Percentiles rank a stretch among this genome's conserved stretches.
phyloP scores from a whole-genome alignment of 805 yeast genomes.

The Metschnikowia shivogae region DNA sequence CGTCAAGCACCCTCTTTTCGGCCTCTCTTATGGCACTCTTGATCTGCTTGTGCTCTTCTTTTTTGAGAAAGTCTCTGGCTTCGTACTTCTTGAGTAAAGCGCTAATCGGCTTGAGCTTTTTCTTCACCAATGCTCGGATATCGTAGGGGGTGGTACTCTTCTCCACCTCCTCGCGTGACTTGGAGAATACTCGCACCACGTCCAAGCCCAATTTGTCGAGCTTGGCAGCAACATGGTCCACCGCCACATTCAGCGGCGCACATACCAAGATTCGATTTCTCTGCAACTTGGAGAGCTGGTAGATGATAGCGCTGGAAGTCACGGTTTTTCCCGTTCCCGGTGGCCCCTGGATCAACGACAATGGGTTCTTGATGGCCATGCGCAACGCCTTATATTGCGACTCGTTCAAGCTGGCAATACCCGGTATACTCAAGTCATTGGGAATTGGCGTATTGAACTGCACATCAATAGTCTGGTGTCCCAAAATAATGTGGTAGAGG shows the following conservation, averaged over 20 bases:
- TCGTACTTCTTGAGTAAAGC: conserved; percentile 3
- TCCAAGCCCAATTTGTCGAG: conserved; percentile 65
- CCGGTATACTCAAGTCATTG: conserved; percentile 54
- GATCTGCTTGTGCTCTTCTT: conserved; percentile 8
- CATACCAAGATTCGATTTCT: conserved; percentile 73
- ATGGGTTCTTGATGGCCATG: conserved; percentile 15
- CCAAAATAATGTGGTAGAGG: conserved; percentile 73
- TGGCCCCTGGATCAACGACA: conserved; percentile 65
- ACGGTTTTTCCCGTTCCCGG: conserved; percentile 93
- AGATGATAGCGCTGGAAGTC: conserved; percentile 83
- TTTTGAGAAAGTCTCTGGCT: conserved; percentile 8
- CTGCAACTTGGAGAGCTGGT: conserved; percentile 62
- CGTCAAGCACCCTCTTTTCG: conserved; percentile 48
- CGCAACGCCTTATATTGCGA: conserved; percentile 78
- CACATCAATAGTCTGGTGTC: conserved; percentile 67
- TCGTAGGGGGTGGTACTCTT: conserved; percentile 17
- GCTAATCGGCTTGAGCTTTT: not conserved
- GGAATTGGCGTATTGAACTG: conserved; percentile 64
- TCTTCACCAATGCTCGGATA: not conserved
- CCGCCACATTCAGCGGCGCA: conserved; percentile 95
- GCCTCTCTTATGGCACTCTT: conserved; percentile 20
- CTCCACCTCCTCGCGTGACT: conserved; percentile 76
- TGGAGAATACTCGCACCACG: conserved; percentile 75
- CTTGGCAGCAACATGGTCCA: conserved; percentile 80
- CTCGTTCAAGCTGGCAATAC: conserved; percentile 59